These are phyloP conservation scores for Boletus fagicola DNA, from an alignment of 768 basidiomycete species.

Conservation along the genomic window DNA sequence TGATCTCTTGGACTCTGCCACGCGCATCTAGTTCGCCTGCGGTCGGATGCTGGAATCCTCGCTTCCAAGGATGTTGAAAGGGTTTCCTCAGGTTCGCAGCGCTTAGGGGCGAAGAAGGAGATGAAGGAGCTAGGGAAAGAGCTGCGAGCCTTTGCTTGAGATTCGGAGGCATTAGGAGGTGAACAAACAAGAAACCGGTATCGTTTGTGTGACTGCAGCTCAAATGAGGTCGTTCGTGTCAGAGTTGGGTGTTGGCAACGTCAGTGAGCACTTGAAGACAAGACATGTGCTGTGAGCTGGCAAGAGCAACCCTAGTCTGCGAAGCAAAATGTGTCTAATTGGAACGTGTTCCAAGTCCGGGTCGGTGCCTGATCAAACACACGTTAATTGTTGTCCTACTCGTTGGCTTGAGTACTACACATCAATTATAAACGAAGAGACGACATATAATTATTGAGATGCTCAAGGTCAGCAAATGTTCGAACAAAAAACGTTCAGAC, in stretches of 20 bases:
- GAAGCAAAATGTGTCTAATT: constrained; percentile 1
- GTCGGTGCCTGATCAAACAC: background rate
- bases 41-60: constrained; percentile 28
- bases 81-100: constrained; percentile 33
- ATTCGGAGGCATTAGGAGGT: constrained; percentile 34
- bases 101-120: constrained; percentile 40
- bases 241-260: background rate
- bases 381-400: background rate
- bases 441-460: no score
- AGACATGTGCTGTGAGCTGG: constrained; percentile 15
- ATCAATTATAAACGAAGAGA: background rate
- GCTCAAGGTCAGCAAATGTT: no score
- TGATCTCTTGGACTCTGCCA: constrained; percentile 59
- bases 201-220: background rate
- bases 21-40: constrained; percentile 29
- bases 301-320: constrained; percentile 1
- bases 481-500: no score
- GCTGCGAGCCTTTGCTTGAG: constrained; percentile 70
- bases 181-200: background rate
- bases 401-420: constrained; percentile 11
- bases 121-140: constrained; percentile 52
- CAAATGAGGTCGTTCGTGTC: background rate
- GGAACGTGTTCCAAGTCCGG: constrained; percentile 1
- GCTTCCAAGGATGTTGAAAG: constrained; percentile 57
- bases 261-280: background rate